Evolutionary conservation across 2,329 filamentous ascomycete species (phyloP).

Genomic region (Rutstroemia sydowiana): DNA sequence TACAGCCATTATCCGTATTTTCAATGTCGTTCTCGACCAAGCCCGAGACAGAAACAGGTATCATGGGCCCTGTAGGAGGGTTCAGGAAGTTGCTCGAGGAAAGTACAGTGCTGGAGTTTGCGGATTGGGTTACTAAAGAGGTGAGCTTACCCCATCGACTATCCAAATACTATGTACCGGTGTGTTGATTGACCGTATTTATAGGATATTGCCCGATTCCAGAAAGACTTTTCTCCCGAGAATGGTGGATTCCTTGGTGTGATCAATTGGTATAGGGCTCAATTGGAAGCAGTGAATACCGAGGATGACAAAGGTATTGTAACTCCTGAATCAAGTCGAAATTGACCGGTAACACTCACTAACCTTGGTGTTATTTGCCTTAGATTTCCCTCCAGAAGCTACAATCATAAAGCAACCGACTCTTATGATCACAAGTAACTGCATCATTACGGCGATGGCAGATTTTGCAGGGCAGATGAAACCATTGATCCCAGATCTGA

Average conservation of each 20-base stretch:
- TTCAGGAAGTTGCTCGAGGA: slow-evolving; percentile 8
- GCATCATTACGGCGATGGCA: slow-evolving; percentile 13
- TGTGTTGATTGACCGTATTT: not conserved
- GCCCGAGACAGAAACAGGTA: slow-evolving; percentile 8
- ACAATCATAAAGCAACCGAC: slow-evolving; percentile 11
- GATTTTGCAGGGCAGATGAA: slow-evolving; percentile 7
- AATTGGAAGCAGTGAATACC: slow-evolving; percentile 1
- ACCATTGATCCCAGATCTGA: slow-evolving; percentile 11
- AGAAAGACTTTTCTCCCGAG: not conserved
- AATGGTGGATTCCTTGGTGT: slow-evolving; percentile 1
- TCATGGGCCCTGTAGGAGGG: slow-evolving; percentile 7
- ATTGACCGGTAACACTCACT: not conserved
- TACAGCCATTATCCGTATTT: slow-evolving; percentile 14
- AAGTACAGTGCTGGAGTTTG: slow-evolving; percentile 7
- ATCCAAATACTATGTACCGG: too few relatives aligned
- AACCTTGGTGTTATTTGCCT: not conserved
- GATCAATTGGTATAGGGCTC: slow-evolving; percentile 4
- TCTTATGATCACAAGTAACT: slow-evolving; percentile 15
- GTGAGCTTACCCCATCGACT: not conserved
- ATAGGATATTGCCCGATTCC: not conserved
- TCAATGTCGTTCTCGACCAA: slow-evolving; percentile 10
- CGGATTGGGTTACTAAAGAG: slow-evolving; percentile 11
- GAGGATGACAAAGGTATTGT: slow-evolving; percentile 2
- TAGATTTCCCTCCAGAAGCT: slow-evolving; percentile 5
- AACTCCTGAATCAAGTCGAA: not conserved